A percentile compares a stretch with the other conserved stretches of the same genome.
phyloP scores from a whole-genome alignment of 2,329 filamentous ascomycete genomes.

The Rasamsonia emersonii region DNA sequence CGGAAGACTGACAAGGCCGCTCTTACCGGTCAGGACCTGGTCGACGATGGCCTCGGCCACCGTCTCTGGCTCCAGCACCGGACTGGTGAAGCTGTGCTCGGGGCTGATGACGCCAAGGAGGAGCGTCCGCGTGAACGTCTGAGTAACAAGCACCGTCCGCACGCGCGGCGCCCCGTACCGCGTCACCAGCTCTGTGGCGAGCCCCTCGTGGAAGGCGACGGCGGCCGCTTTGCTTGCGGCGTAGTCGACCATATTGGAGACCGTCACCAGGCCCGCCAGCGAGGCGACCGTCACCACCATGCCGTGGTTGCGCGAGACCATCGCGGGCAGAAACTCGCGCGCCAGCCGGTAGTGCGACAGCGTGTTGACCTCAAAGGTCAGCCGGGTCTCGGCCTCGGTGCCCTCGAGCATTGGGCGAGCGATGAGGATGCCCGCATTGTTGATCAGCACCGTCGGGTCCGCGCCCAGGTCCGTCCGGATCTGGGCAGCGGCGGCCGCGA shows the following conservation, averaged over 20 bases:
- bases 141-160: conserved; percentile 16
- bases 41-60: conserved; percentile 56
- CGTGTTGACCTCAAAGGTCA: conserved; percentile 41
- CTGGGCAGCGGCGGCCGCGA: conserved; percentile 17
- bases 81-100: conserved; percentile 43
- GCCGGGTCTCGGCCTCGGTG: conserved; percentile 29
- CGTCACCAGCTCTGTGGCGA: conserved; percentile 21
- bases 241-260: conserved; percentile 42
- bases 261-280: conserved; percentile 37
- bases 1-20: conserved; percentile 50
- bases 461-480: conserved; percentile 24
- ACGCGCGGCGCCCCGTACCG: conserved; percentile 21
- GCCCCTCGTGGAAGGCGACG: conserved; percentile 42
- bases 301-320: conserved; percentile 40
- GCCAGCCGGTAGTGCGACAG: conserved; percentile 40
- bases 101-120: conserved; percentile 41
- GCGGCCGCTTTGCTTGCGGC: conserved; percentile 40
- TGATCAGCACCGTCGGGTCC: conserved; percentile 34
- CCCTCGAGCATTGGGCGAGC: conserved; percentile 35
- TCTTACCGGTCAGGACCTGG: conserved; percentile 50
- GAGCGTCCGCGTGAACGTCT: conserved; percentile 6
- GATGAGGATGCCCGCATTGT: conserved; percentile 38
- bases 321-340: conserved; percentile 40
- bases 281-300: conserved; percentile 48
- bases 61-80: conserved; percentile 50